Evolutionary conservation across 2,329 filamentous ascomycete genomes (phyloP).

Genomic region (Colletotrichum tropicale): DNA sequence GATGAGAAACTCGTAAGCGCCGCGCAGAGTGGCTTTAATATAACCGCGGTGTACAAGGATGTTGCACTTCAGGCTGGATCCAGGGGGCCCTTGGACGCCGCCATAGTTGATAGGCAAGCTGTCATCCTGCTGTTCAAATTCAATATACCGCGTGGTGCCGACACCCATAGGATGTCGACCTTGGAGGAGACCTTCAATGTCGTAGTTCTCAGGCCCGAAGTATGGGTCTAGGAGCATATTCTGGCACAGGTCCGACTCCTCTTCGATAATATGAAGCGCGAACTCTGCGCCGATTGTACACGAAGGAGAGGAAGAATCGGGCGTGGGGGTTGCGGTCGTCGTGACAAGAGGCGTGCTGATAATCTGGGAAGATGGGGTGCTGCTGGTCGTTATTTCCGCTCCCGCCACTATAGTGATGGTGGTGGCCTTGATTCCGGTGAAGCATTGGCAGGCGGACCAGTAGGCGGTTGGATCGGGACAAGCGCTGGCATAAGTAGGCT

Average conservation of each 20-base stretch:
- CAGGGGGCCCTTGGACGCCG: not conserved
- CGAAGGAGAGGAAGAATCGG: not conserved
- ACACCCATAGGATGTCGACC: not conserved
- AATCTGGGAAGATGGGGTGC: not conserved
- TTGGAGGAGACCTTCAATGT: not conserved
- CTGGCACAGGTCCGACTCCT: not conserved
- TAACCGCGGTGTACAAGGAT: conserved; percentile 2
- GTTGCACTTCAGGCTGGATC: not conserved
- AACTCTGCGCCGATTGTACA: conserved; percentile 16
- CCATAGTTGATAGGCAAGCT: not conserved
- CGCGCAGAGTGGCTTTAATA: not conserved
- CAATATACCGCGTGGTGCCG: not conserved
- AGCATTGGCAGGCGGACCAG: conserved; percentile 25
- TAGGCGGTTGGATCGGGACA: conserved; percentile 17
- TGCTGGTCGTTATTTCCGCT: not conserved
- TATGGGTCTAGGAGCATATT: not conserved
- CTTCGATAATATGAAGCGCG: not conserved
- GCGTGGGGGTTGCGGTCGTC: not conserved
- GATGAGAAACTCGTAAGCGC: not conserved
- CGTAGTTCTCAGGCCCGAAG: not conserved
- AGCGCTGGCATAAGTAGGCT: conserved; percentile 20
- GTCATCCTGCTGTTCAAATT: not conserved
- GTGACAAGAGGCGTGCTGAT: not conserved
- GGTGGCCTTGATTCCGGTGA: conserved; percentile 16
- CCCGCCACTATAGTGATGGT: conserved; percentile 15